These are phyloP conservation scores for Rhododendron kiyosumense DNA, from an alignment of 148 eudicot genomes.

Conservation along the genomic window DNA sequence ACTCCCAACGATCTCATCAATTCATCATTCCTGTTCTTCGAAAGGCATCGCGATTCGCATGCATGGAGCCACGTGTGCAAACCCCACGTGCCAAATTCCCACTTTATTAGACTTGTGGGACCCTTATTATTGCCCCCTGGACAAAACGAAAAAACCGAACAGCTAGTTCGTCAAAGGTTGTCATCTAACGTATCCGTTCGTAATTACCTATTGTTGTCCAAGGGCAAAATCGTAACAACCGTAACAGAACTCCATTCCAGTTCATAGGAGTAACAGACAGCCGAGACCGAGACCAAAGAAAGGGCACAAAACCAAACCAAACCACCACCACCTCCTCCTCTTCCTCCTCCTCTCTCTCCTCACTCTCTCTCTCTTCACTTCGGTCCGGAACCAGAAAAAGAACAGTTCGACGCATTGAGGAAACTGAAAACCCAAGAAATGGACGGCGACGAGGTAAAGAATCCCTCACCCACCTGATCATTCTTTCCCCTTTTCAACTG, in stretches of 20 bases:
- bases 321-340: neutral
- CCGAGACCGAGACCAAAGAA: neutral
- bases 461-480: neutral
- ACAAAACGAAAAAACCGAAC: neutral
- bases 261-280: neutral
- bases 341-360: neutral
- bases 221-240: neutral
- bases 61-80: neutral
- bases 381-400: neutral
- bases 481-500: slow-evolving; percentile 15
- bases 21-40: no score
- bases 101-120: neutral
- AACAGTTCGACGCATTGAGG: slow-evolving; percentile 8
- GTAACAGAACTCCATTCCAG: neutral
- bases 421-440: neutral
- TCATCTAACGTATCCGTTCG: neutral
- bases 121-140: neutral
- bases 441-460: slow-evolving; percentile 18
- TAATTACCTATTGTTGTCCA: neutral
- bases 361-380: neutral
- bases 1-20: no score
- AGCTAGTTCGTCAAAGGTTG: neutral
- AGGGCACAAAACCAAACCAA: neutral
- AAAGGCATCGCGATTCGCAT: neutral
- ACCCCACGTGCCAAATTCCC: neutral